Evolutionary conservation across 164 flowering plant genomes (phyloP).

Genomic region (Chimonanthus praecox): DNA sequence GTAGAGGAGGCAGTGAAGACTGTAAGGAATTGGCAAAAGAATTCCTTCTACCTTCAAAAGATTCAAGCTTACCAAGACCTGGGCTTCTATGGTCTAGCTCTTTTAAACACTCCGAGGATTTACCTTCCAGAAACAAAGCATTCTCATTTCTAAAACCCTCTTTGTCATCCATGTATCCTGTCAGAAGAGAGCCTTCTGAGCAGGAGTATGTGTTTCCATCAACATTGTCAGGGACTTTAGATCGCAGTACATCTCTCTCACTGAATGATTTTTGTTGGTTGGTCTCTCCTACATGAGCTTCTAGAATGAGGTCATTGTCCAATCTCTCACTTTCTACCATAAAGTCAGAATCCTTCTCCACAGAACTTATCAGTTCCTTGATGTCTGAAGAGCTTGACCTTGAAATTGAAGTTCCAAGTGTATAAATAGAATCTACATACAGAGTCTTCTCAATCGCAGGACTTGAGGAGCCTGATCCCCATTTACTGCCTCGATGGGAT

Average conservation of each 20-base stretch:
- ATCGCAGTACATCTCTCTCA: slow-evolving; percentile 7
- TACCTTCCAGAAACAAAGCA: slow-evolving; percentile 16
- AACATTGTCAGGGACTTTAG: slow-evolving; percentile 1
- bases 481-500: slow-evolving; percentile 8
- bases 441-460: slow-evolving; percentile 60
- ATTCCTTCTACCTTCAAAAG: slow-evolving; percentile 10
- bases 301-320: slow-evolving; percentile 13
- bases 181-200: slow-evolving; percentile 8
- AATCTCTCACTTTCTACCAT: slow-evolving; percentile 11
- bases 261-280: neutral
- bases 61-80: slow-evolving; percentile 5
- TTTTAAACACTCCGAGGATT: slow-evolving; percentile 14
- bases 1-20: slow-evolving; percentile 54
- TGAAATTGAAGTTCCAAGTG: slow-evolving; percentile 15
- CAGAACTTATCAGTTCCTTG: slow-evolving; percentile 9
- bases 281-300: slow-evolving; percentile 18
- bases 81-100: slow-evolving; percentile 9
- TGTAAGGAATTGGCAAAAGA: slow-evolving; percentile 10
- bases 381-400: slow-evolving; percentile 21
- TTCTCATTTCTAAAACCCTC: slow-evolving; percentile 9
- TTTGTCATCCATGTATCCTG: slow-evolving; percentile 5
- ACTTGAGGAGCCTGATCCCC: slow-evolving; percentile 25
- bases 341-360: slow-evolving; percentile 11
- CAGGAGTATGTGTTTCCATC: slow-evolving; percentile 11
- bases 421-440: slow-evolving; percentile 50